Base-by-base conservation (phyloP, 2,329 filamentous ascomycete species). In the Fusarium bactridioides region DNA sequence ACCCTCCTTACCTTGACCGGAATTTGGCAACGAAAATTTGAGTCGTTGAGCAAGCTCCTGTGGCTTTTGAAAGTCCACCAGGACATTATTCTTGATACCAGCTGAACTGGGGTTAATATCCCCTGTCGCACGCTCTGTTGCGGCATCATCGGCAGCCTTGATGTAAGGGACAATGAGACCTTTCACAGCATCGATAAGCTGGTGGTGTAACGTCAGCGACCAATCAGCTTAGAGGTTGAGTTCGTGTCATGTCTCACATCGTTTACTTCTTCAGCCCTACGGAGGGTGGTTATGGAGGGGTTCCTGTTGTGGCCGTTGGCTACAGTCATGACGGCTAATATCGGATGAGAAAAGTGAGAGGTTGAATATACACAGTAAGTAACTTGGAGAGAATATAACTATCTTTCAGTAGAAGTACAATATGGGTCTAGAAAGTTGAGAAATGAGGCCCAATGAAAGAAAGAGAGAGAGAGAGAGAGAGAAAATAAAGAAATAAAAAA, bases 161-260 rank as follows among this genome's bases (percentile, higher is more conserved):
- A 95, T 90, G 80, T 92, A 94, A 1, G 91, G 90, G 25, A 94
- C 83, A 64, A 95, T 88, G 61, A 94, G 85, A 13, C 86, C 83
- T 80, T 91, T 88, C 54, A 95, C 88, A 7, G 91, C 88, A 61
- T 87, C 84, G 54, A 94, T 86, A 51, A 94, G 87, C 92, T 94
- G 69, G 27, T 37, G 25, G 38, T 60, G 64, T 37, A 70, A 37
- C 67, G 71, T 77, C 62, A 79, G 76, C 45, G 51, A 47, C 72
- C 66, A 70, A 74, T 74, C 62, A 65, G 48, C 25, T 50, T 29
- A 35, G 35, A 35, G 47, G 43, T 40, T 25, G 33, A 13, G 9
- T 31, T 43, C 19, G 50, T 43, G 53, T 58, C 31, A 43, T 72
- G 64, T 74, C 77, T 75, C 66, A 79, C 77, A 74, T 79, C 76